Conservation (phyloP, 1,284 basidiomycete genomes). For the Heterobasidion occidentale region DNA sequence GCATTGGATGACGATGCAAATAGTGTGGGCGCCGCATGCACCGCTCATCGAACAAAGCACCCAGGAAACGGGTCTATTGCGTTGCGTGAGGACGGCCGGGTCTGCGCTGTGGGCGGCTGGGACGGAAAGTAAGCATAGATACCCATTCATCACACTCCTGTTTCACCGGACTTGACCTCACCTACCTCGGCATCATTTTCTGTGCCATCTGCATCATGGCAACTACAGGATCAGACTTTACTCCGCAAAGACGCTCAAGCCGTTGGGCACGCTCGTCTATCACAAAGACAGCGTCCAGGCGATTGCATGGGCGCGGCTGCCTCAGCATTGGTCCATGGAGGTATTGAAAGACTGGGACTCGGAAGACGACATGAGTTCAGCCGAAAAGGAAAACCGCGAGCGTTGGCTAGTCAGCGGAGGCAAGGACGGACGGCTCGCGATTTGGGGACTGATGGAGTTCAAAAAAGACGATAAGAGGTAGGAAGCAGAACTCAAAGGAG, state of each 20-base stretch:
- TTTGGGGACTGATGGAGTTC: conserved; percentile 78
- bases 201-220: neutral
- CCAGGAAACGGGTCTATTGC: conserved; percentile 71
- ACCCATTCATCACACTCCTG: neutral
- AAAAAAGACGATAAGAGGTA: conserved; percentile 20
- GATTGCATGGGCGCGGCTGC: conserved; percentile 49
- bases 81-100: conserved; percentile 66
- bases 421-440: conserved; percentile 67
- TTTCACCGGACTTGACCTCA: conserved; percentile 63
- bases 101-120: conserved; percentile 84
- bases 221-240: conserved; percentile 63
- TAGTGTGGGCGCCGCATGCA: conserved; percentile 14
- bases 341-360: conserved; percentile 13
- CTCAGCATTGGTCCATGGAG: neutral
- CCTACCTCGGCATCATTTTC: neutral
- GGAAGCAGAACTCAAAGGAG: neutral
- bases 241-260: conserved; percentile 67
- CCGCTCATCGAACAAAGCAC: conserved; percentile 57
- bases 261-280: conserved; percentile 72
- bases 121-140: conserved; percentile 66
- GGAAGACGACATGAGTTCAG: conserved; percentile 39
- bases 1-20: conserved; percentile 7
- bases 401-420: conserved; percentile 70
- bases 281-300: conserved; percentile 72
- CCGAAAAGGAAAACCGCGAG: conserved; percentile 43